A percentile compares a stretch with the other conserved stretches of the same genome.
phyloP scores from a whole-genome alignment of 176 grass and related monocot genomes.

The Oryza longistaminata region DNA sequence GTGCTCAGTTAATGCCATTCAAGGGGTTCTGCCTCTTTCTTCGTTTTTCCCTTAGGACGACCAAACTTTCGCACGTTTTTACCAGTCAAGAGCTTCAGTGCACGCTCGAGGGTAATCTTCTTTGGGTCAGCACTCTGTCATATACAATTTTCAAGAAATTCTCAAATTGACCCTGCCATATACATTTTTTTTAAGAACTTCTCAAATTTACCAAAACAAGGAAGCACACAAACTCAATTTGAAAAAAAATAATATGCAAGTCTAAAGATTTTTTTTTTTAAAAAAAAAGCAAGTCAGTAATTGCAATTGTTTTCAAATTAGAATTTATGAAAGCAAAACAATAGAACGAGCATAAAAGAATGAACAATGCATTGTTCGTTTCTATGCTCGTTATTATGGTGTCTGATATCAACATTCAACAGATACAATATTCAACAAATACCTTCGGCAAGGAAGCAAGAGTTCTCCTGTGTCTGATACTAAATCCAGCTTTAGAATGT shows the following conservation, averaged over 20 bases:
- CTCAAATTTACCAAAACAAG: neutral
- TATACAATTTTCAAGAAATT: constrained; percentile 40
- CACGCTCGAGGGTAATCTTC: constrained; percentile 59
- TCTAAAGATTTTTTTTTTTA: too few relatives aligned
- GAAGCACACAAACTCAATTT: neutral
- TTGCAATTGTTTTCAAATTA: neutral
- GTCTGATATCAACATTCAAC: constrained; percentile 11
- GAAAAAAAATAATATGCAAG: neutral
- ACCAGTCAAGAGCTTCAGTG: constrained; percentile 67
- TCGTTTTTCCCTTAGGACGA: constrained; percentile 53
- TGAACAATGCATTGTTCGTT: neutral
- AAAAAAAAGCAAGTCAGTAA: neutral
- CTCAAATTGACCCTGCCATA: constrained; percentile 38
- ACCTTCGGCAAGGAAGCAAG: constrained; percentile 77
- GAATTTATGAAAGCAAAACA: neutral
- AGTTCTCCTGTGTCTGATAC: constrained; percentile 65
- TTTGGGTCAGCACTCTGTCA: constrained; percentile 54
- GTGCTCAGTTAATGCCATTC: constrained; percentile 44
- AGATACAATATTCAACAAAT: neutral
- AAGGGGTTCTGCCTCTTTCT: constrained; percentile 34
- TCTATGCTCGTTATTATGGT: neutral
- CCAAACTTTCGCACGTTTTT: constrained; percentile 74
- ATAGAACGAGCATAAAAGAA: neutral
- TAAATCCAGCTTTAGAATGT: constrained; percentile 77
- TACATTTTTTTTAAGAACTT: constrained; percentile 39